Evolutionary conservation across 2,329 filamentous ascomycete genomes (phyloP).

Genomic region (Diaporthe eres): DNA sequence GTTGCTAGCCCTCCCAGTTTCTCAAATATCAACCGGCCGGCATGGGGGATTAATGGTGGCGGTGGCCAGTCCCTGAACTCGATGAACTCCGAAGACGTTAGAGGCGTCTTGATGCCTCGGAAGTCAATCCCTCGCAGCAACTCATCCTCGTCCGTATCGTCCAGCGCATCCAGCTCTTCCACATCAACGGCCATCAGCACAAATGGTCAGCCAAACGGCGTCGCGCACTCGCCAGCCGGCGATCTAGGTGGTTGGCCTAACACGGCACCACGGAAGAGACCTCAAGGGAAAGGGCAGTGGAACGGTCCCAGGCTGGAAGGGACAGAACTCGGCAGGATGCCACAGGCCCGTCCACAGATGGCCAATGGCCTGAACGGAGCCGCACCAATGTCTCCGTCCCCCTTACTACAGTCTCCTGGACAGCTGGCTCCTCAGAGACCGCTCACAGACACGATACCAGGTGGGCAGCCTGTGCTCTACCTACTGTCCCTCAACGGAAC

Average conservation of each 20-base stretch:
- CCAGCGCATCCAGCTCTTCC: slow-evolving; percentile 71
- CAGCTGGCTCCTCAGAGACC: slow-evolving; percentile 67
- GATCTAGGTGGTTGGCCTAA: slow-evolving; percentile 68
- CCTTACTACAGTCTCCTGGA: slow-evolving; percentile 54
- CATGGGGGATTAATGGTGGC: slow-evolving; percentile 73
- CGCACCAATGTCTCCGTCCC: slow-evolving; percentile 54
- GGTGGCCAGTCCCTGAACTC: slow-evolving; percentile 65
- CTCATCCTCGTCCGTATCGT: slow-evolving; percentile 90
- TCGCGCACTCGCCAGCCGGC: slow-evolving; percentile 58
- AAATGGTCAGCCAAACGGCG: slow-evolving; percentile 73
- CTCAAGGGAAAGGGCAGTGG: slow-evolving; percentile 66
- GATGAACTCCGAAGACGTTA: slow-evolving; percentile 87
- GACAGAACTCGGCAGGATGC: slow-evolving; percentile 62
- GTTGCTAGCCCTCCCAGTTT: slow-evolving; percentile 77
- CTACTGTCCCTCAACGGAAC: slow-evolving; percentile 94
- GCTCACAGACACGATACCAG: slow-evolving; percentile 72
- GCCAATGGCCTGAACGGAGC: slow-evolving; percentile 61
- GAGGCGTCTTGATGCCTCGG: slow-evolving; percentile 90
- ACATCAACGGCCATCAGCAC: slow-evolving; percentile 75
- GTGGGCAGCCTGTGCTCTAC: slow-evolving; percentile 83
- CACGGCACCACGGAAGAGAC: slow-evolving; percentile 64
- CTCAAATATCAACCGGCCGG: slow-evolving; percentile 73
- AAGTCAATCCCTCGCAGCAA: slow-evolving; percentile 89
- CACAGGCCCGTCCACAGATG: slow-evolving; percentile 54
- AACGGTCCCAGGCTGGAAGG: slow-evolving; percentile 62